These are phyloP conservation scores for Ambrosiella beaveri DNA, from an alignment of 2,329 filamentous ascomycete genomes.

Conservation along the genomic window DNA sequence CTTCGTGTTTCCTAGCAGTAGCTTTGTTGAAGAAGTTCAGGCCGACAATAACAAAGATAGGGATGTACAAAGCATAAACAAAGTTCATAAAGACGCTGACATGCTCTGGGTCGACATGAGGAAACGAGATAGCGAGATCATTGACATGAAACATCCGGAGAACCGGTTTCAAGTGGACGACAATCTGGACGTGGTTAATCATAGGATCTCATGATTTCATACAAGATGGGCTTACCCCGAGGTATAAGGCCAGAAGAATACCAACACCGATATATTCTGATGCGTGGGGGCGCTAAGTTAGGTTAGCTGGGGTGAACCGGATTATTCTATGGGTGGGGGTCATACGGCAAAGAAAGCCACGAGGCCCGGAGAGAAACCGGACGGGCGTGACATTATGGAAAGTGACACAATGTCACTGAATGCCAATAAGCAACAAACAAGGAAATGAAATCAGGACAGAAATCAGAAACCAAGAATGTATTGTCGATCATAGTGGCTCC, in stretches of 20 bases:
- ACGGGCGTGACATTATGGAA: neutral
- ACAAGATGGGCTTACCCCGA: constrained; percentile 29
- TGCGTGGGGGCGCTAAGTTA: constrained; percentile 55
- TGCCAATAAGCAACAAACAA: neutral
- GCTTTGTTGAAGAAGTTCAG: constrained; percentile 48
- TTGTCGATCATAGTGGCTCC: neutral
- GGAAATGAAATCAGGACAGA: neutral
- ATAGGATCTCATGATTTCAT: neutral
- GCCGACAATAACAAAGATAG: constrained; percentile 46
- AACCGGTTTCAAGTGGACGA: constrained; percentile 63
- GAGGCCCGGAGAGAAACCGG: neutral
- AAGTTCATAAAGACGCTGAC: constrained; percentile 67
- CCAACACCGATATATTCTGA: constrained; percentile 72
- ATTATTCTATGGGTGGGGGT: neutral
- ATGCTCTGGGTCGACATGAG: constrained; percentile 67
- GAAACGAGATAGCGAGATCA: constrained; percentile 69
- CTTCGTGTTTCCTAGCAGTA: constrained; percentile 63
- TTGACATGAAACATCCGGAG: constrained; percentile 88
- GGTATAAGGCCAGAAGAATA: constrained; percentile 50
- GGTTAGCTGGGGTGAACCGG: neutral
- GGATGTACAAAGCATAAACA: constrained; percentile 58
- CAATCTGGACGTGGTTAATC: neutral
- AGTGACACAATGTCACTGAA: neutral
- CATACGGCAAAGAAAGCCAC: neutral
- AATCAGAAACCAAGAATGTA: neutral